phyloP scores from a whole-genome alignment of 116 monocot species.

The Trichopus zeylanicus region DNA sequence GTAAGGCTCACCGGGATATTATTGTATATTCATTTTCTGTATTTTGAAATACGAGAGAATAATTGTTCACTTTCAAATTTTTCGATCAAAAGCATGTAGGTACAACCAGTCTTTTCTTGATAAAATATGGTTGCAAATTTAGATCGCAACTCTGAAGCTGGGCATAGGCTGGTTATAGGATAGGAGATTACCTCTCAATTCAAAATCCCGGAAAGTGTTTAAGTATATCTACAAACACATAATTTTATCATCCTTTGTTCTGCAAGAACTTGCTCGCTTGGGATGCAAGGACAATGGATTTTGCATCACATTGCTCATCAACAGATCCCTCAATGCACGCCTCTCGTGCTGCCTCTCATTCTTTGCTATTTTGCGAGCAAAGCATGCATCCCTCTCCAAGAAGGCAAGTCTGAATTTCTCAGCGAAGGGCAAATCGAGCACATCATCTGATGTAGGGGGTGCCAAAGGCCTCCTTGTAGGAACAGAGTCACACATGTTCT shows the following conservation, averaged over 20 bases:
- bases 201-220: neutral
- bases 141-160: too few species aligned
- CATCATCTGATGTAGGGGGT: neutral
- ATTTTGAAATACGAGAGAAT: too few species aligned
- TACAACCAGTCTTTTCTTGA: too few species aligned
- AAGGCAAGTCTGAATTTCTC: slow-evolving; percentile 89
- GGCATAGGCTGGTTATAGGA: too few species aligned
- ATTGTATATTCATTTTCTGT: too few species aligned
- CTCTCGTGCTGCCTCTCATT: slow-evolving; percentile 64
- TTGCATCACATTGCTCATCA: slow-evolving; percentile 53
- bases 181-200: neutral
- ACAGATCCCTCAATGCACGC: slow-evolving; percentile 54
- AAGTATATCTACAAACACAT: neutral
- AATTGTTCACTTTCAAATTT: too few species aligned
- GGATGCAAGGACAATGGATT: slow-evolving; percentile 65
- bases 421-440: slow-evolving; percentile 38
- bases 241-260: slow-evolving; percentile 7
- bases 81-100: too few species aligned
- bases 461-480: slow-evolving; percentile 9
- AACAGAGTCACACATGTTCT: slow-evolving; percentile 44
- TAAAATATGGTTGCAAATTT: too few species aligned
- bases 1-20: too few species aligned
- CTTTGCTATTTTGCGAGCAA: slow-evolving; percentile 93
- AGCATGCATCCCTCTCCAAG: slow-evolving; percentile 62
- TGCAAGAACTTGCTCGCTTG: slow-evolving; percentile 40